Percentiles rank a stretch among this genome's conserved stretches.
phyloP scores from a whole-genome alignment of 2,329 filamentous ascomycete genomes.

The Diaporthe sp. region DNA sequence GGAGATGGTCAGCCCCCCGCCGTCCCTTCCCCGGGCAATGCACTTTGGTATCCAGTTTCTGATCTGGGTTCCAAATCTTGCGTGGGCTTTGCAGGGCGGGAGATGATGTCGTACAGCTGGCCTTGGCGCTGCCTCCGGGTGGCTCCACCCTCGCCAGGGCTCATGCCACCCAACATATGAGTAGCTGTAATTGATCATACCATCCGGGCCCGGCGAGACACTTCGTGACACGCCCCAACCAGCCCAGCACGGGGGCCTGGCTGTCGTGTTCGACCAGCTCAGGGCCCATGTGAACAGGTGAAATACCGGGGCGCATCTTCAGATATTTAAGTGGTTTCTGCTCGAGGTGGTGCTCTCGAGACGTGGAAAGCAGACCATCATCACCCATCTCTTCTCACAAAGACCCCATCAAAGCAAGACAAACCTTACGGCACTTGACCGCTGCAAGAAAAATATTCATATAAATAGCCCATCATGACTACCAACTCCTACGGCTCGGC shows the following conservation, averaged over 20 bases:
- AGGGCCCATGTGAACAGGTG: background rate
- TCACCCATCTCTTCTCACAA: slow-evolving; percentile 29
- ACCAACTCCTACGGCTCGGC: slow-evolving; percentile 41
- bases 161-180: slow-evolving; percentile 40
- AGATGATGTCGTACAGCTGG: slow-evolving; percentile 36
- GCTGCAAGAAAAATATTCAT: background rate
- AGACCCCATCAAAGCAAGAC: slow-evolving; percentile 1
- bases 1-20: slow-evolving; percentile 37
- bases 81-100: slow-evolving; percentile 5
- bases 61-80: slow-evolving; percentile 4
- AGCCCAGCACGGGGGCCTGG: background rate
- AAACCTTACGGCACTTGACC: background rate
- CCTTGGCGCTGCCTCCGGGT: slow-evolving; percentile 26
- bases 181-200: slow-evolving; percentile 33
- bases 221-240: slow-evolving; percentile 20
- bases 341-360: slow-evolving; percentile 27
- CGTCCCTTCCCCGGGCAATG: background rate
- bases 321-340: slow-evolving; percentile 39
- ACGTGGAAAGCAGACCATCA: slow-evolving; percentile 38
- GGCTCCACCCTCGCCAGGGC: slow-evolving; percentile 37
- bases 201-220: slow-evolving; percentile 31
- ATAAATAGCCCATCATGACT: slow-evolving; percentile 37
- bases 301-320: background rate
- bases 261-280: background rate
- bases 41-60: background rate